A percentile compares a stretch with the other conserved stretches of the same genome.
phyloP scores from a whole-genome alignment of 352 stramenopile species.

The Phytophthora ohioensis region DNA sequence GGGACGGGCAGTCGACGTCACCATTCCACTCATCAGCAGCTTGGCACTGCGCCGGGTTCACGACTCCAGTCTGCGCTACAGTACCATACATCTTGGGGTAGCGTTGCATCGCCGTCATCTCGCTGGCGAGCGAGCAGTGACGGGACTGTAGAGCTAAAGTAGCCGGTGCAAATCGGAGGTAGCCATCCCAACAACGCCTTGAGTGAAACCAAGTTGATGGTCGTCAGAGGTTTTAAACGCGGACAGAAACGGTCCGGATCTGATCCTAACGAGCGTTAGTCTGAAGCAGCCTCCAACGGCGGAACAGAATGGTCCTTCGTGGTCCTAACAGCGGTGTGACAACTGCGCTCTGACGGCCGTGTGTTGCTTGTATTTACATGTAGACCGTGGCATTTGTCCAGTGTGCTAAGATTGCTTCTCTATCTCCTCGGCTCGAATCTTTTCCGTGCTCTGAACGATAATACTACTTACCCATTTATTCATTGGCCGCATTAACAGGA shows the following conservation, averaged over 20 bases:
- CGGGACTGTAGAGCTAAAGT: not conserved
- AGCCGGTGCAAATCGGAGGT: slow-evolving; percentile 15
- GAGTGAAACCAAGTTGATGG: not conserved
- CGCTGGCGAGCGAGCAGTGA: too few species aligned
- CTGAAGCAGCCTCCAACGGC: slow-evolving; percentile 2
- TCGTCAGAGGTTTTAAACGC: slow-evolving; percentile 3
- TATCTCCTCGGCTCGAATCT: too few species aligned
- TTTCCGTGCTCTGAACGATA: too few species aligned
- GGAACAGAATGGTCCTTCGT: slow-evolving; percentile 10
- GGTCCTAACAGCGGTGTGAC: too few species aligned
- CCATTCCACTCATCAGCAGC: not conserved
- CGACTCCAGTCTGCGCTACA: slow-evolving; percentile 9
- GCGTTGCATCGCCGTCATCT: not conserved
- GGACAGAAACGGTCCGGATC: not conserved
- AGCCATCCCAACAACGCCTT: not conserved
- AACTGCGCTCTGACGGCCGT: too few species aligned
- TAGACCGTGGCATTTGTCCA: too few species aligned
- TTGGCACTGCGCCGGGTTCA: slow-evolving; percentile 4
- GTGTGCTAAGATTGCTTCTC: too few species aligned
- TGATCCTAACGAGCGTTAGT: not conserved
- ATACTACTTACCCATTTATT: too few species aligned
- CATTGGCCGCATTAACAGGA: too few species aligned
- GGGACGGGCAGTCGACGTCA: not conserved
- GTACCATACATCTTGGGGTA: slow-evolving; percentile 18
- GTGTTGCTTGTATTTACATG: too few species aligned